Evolutionary conservation across 75 land plant genomes (phyloP).

Genomic region (Picea glauca): DNA sequence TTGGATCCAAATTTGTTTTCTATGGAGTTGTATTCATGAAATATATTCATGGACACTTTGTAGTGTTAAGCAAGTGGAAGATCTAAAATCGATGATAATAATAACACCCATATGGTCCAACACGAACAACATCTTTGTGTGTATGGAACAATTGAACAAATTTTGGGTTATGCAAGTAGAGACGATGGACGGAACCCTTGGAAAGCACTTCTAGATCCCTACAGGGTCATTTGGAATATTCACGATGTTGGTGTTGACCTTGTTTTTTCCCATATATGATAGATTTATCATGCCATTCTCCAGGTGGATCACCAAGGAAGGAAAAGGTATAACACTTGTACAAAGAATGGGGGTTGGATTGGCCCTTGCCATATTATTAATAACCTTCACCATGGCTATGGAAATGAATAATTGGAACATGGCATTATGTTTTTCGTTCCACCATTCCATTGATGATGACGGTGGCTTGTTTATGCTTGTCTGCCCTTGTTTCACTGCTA

Average conservation of each 20-base stretch:
- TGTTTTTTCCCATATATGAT: conserved; percentile 69
- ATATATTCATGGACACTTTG: conserved; percentile 57
- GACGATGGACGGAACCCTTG: conserved; percentile 61
- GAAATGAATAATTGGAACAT: conserved; percentile 36
- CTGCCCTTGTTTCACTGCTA: too few species aligned
- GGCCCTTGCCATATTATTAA: conserved; percentile 36
- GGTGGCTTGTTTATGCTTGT: too few species aligned
- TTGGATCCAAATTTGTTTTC: too few species aligned
- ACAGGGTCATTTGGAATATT: conserved; percentile 49
- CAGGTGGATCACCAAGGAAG: conserved; percentile 27
- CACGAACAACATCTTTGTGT: conserved; percentile 53
- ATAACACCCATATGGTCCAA: conserved; percentile 74
- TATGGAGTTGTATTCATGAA: too few species aligned
- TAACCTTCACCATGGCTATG: conserved; percentile 51
- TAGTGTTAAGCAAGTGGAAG: conserved; percentile 79
- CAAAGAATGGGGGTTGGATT: conserved; percentile 72
- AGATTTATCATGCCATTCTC: conserved; percentile 40
- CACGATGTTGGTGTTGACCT: conserved; percentile 34
- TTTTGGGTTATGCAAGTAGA: conserved; percentile 63
- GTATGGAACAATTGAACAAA: conserved; percentile 62
- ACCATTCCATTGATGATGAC: too few species aligned
- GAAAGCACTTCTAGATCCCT: conserved; percentile 52
- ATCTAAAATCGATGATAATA: conserved; percentile 64
- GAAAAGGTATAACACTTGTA: conserved; percentile 47
- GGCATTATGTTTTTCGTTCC: conserved; percentile 2